Evolutionary conservation across 2,329 filamentous ascomycete species (phyloP).

Genomic region (Trichoderma sp.): DNA sequence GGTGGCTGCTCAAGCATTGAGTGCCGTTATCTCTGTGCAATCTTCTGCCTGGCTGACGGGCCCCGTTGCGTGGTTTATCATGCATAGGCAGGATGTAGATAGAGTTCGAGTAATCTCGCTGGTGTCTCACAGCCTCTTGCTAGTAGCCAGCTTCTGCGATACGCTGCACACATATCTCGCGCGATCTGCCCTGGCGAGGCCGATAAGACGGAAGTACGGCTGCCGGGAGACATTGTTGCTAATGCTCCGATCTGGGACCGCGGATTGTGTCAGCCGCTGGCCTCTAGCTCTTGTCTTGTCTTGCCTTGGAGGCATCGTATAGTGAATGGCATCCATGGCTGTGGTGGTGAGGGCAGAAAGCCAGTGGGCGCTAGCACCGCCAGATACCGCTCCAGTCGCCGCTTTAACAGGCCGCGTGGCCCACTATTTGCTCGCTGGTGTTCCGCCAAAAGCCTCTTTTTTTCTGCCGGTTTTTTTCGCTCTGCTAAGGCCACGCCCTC

Average conservation of each 20-base stretch:
- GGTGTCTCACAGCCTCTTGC: constrained; percentile 5
- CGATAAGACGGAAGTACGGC: constrained; percentile 16
- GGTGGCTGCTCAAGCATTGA: not conserved
- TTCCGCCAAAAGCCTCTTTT: constrained; percentile 4
- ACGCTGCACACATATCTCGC: not conserved
- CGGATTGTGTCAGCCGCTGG: constrained; percentile 13
- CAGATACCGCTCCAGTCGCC: constrained; percentile 6
- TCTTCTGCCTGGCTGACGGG: not conserved
- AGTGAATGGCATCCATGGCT: not conserved
- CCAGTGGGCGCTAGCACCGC: constrained; percentile 15
- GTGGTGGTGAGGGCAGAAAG: constrained; percentile 5
- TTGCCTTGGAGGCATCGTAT: not conserved
- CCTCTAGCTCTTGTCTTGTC: not conserved
- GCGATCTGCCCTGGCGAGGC: not conserved
- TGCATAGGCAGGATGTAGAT: not conserved
- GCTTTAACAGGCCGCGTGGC: constrained; percentile 21
- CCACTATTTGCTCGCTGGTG: not conserved
- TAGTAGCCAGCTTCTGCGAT: not conserved
- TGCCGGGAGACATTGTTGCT: constrained; percentile 12
- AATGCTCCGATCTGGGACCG: constrained; percentile 15
- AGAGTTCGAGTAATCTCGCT: constrained; percentile 12
- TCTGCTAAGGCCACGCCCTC: constrained; percentile 5
- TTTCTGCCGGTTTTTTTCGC: constrained; percentile 19
- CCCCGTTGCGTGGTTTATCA: not conserved
- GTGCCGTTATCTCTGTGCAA: constrained; percentile 16